A percentile compares a stretch with the other conserved stretches of the same genome.
phyloP scores from a whole-genome alignment of 2,329 filamentous ascomycete genomes.

The Paecilomyces sp. region DNA sequence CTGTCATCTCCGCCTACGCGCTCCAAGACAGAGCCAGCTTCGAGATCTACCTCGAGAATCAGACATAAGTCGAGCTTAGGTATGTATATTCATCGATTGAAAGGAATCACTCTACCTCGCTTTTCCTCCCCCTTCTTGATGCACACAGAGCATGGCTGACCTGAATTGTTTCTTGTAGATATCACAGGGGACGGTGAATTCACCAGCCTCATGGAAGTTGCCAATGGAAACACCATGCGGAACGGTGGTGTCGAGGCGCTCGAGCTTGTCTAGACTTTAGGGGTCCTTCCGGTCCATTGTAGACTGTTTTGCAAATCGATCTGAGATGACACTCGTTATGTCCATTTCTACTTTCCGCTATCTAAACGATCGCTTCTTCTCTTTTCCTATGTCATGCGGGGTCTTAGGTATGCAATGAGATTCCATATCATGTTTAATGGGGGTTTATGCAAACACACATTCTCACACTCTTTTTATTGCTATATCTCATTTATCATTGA shows the following conservation, averaged over 20 bases:
- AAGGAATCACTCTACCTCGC: too few relatives aligned
- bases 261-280: neutral
- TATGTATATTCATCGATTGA: neutral
- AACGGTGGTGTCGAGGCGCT: neutral
- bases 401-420: neutral
- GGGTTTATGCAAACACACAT: too few relatives aligned
- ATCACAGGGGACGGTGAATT: neutral
- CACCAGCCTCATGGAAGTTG: neutral
- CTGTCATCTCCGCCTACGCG: neutral
- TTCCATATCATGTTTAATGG: neutral
- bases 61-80: neutral
- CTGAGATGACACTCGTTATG: neutral
- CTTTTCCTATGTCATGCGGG: neutral
- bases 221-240: neutral
- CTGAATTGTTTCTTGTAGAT: neutral
- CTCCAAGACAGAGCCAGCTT: neutral
- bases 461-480: too few relatives aligned
- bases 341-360: neutral
- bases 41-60: neutral
- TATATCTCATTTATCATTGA: too few relatives aligned
- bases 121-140: too few relatives aligned
- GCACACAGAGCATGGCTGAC: neutral
- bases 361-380: neutral
- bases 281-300: neutral
- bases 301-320: neutral